Conservation (phyloP, 352 stramenopile genomes). For the Pythium inflatum region DNA sequence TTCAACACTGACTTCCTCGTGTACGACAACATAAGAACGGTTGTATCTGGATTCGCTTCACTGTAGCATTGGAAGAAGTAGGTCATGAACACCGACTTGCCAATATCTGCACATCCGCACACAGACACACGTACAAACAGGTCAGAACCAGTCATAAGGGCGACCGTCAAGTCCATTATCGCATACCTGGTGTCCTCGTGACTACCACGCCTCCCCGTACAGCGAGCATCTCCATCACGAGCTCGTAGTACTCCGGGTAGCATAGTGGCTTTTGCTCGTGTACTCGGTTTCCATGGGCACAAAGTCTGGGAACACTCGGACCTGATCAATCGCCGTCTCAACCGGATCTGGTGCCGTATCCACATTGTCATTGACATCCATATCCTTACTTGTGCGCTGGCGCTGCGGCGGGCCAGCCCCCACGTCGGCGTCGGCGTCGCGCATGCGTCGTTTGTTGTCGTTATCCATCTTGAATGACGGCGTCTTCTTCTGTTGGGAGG, state of each 20-base stretch:
- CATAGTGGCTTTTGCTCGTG: neutral
- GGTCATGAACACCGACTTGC: constrained; percentile 19
- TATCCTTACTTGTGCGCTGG: too few species aligned
- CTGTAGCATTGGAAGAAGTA: constrained; percentile 22
- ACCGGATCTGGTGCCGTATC: too few species aligned
- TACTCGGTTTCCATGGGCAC: constrained; percentile 12
- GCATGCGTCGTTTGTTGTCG: too few species aligned
- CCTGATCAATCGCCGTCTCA: too few species aligned
- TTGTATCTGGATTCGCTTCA: neutral
- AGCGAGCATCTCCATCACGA: neutral
- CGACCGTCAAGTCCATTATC: neutral
- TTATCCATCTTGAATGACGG: too few species aligned
- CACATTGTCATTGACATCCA: too few species aligned
- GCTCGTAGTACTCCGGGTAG: constrained; percentile 9
- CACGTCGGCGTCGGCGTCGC: too few species aligned
- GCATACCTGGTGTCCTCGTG: constrained; percentile 3
- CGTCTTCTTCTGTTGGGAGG: too few species aligned
- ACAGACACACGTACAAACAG: neutral
- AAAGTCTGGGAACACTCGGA: too few species aligned
- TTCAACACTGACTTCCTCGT: neutral
- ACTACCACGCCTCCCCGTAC: neutral
- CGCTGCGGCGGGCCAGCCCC: too few species aligned
- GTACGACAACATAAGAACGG: neutral
- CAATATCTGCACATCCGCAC: neutral
- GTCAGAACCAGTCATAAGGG: neutral